Percentiles rank a stretch among this genome's conserved stretches.
Conservation (phyloP, 2,329 filamentous ascomycete species). For the Fusarium sp. region DNA sequence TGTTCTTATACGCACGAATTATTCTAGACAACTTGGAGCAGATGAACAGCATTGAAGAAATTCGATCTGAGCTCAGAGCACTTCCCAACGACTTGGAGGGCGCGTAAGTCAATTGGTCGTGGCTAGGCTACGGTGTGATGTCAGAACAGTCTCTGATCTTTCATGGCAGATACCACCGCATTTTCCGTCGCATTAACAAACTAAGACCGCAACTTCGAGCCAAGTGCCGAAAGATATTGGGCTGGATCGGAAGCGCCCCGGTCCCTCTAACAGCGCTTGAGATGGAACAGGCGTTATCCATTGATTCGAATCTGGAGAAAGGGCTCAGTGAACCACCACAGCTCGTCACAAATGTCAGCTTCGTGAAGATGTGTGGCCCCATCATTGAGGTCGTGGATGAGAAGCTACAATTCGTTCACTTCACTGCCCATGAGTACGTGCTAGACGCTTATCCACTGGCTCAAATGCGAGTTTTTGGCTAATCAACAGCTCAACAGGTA, state of each 20-base stretch:
- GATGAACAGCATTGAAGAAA: constrained; percentile 15
- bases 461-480: neutral
- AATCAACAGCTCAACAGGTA: neutral
- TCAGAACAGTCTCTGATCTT: neutral
- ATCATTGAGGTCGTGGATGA: neutral
- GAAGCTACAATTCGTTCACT: neutral
- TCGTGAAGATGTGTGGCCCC: neutral
- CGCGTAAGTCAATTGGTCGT: neutral
- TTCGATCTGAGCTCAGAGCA: constrained; percentile 9
- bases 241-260: neutral
- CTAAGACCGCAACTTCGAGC: neutral
- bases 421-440: neutral
- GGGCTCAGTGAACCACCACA: neutral
- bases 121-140: neutral
- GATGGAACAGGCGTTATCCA: neutral
- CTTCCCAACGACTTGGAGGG: constrained; percentile 7
- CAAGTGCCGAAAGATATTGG: neutral
- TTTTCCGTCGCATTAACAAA: neutral
- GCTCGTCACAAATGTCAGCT: neutral
- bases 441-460: neutral
- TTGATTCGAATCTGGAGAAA: neutral
- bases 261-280: neutral
- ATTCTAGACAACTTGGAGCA: constrained; percentile 13
- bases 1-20: constrained; percentile 1
- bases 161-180: neutral